Conservation (phyloP, 768 basidiomycete species). For the Scleroderma citrinum region DNA sequence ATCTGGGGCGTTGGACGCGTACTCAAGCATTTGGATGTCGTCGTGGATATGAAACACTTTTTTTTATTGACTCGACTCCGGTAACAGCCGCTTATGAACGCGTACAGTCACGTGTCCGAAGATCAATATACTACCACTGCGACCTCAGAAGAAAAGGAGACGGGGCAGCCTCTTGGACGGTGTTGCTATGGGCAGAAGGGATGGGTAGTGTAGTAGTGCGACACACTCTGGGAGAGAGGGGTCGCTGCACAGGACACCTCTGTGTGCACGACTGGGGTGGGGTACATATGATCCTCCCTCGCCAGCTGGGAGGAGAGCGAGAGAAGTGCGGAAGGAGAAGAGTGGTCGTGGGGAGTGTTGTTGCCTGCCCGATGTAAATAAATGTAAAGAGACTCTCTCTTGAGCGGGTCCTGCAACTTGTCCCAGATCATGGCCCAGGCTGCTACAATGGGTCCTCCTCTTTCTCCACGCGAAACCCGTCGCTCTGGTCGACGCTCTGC, state of each 20-base stretch:
- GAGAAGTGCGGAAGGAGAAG: slow-evolving; percentile 1
- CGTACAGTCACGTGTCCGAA: neutral
- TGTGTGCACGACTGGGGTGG: too few relatives aligned
- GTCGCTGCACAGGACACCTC: too few relatives aligned
- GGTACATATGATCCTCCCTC: neutral
- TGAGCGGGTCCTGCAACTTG: too few relatives aligned
- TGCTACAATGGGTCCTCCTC: slow-evolving; percentile 69
- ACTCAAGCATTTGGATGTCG: slow-evolving; percentile 53
- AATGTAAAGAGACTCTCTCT: slow-evolving; percentile 12
- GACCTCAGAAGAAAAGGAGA: neutral
- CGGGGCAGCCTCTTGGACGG: neutral
- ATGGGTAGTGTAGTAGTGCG: too few relatives aligned
- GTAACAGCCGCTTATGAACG: neutral
- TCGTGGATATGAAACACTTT: slow-evolving; percentile 3
- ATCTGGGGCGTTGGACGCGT: slow-evolving; percentile 61
- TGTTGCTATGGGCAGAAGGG: too few relatives aligned
- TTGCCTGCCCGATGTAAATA: slow-evolving; percentile 36
- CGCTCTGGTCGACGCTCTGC: slow-evolving; percentile 72
- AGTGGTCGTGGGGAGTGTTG: slow-evolving; percentile 9
- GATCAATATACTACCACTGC: neutral
- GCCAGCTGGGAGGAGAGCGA: neutral
- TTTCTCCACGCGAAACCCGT: slow-evolving; percentile 71
- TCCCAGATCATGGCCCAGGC: slow-evolving; percentile 51
- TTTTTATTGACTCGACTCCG: neutral
- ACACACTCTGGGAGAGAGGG: too few relatives aligned